Evolutionary conservation across 257 asterid genomes (phyloP).

Genomic region (Mentha longifolia): DNA sequence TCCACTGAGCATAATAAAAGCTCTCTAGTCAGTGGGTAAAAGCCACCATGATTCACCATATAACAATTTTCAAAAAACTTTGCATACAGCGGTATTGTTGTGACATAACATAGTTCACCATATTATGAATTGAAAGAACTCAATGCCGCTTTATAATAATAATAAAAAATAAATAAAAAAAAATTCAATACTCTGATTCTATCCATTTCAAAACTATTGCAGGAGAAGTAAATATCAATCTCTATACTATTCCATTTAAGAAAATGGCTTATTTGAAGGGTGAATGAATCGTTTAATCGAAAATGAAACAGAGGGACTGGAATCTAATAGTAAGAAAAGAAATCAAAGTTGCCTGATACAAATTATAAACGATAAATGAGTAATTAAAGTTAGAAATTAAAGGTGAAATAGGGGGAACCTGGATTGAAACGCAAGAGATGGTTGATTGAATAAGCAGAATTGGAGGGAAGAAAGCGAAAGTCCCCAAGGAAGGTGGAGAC

Average conservation of each 20-base stretch:
- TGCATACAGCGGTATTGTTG: not conserved
- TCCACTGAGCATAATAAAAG: constrained; percentile 3
- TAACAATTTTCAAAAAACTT: not conserved
- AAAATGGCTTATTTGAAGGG: not conserved
- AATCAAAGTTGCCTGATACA: constrained; percentile 6
- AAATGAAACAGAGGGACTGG: not conserved
- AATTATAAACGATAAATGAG: not conserved
- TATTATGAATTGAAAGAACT: not conserved
- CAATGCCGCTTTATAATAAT: not conserved
- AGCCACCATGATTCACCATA: not conserved
- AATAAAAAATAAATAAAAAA: too few relatives aligned
- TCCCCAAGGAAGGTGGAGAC: constrained; percentile 70
- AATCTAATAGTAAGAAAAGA: not conserved
- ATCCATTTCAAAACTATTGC: not conserved
- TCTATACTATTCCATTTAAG: not conserved
- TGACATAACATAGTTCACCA: not conserved
- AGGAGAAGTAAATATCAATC: not conserved
- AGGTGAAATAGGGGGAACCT: constrained; percentile 46
- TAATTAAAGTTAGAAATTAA: not conserved
- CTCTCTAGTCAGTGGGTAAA: too few relatives aligned
- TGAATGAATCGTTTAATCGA: constrained; percentile 3
- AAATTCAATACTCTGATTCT: not conserved
- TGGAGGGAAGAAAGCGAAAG: constrained; percentile 50
- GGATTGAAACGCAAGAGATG: constrained; percentile 50
- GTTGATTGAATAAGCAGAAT: constrained; percentile 46